phyloP scores from a whole-genome alignment of 805 yeast species.

The Deakozyma indianensis region DNA sequence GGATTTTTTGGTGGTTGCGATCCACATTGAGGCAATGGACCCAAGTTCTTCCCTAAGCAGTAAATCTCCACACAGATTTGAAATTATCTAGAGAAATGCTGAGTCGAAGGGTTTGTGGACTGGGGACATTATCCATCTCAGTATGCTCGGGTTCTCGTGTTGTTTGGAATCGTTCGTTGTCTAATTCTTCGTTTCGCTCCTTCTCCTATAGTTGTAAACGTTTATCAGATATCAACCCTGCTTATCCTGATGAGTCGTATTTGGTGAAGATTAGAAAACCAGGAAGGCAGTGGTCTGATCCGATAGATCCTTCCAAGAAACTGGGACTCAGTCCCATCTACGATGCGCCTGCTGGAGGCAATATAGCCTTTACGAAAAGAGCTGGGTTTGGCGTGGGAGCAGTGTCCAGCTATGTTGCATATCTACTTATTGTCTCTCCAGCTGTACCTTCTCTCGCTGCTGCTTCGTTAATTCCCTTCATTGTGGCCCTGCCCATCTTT shows the following conservation, averaged over 20 bases:
- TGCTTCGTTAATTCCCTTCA: conserved; percentile 25
- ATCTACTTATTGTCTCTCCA: conserved; percentile 38
- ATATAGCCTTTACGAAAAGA: conserved; percentile 48
- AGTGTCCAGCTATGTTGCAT: conserved; percentile 48
- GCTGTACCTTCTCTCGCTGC: conserved; percentile 39
- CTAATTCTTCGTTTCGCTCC: too few relatives aligned
- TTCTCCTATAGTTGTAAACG: background rate
- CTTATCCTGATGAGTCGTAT: conserved; percentile 28
- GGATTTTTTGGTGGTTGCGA: too few relatives aligned
- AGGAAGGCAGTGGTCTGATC: conserved; percentile 26
- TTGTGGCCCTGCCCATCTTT: conserved; percentile 44
- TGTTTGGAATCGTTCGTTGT: too few relatives aligned
- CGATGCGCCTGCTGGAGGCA: conserved; percentile 45
- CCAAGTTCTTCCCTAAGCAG: too few relatives aligned
- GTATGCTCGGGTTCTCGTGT: too few relatives aligned
- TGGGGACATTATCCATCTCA: too few relatives aligned
- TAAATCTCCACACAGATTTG: too few relatives aligned
- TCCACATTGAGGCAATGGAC: too few relatives aligned
- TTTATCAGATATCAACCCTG: conserved; percentile 13
- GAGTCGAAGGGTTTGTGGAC: too few relatives aligned
- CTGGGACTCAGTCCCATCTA: conserved; percentile 50
- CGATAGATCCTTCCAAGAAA: conserved; percentile 37
- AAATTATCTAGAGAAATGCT: too few relatives aligned
- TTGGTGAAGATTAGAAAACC: conserved; percentile 28
- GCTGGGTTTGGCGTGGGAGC: conserved; percentile 47